A percentile compares a stretch with the other conserved stretches of the same genome.
Conservation (phyloP, 129 eudicot species). For the Escallonia rubra region DNA sequence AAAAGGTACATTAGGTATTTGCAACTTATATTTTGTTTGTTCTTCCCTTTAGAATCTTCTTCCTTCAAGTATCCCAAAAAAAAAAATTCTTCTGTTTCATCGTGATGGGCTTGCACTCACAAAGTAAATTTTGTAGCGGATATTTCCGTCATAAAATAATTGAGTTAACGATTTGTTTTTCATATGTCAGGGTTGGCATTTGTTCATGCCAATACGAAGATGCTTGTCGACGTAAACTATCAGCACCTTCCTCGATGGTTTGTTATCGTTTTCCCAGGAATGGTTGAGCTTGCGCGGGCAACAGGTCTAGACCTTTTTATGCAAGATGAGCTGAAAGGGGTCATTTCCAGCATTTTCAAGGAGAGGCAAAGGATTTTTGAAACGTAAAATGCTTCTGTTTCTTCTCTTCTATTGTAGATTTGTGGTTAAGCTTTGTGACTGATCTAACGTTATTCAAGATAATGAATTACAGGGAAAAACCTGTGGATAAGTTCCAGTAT, state of each 20-base stretch:
- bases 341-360: constrained; percentile 11
- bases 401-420: background rate
- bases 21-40: too few relatives aligned
- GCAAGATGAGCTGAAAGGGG: constrained; percentile 11
- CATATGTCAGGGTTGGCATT: constrained; percentile 35
- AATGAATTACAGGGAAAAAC: constrained; percentile 30
- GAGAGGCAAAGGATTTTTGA: constrained; percentile 28
- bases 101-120: too few relatives aligned
- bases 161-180: background rate
- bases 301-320: constrained; percentile 30
- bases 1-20: constrained; percentile 23
- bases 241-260: constrained; percentile 44
- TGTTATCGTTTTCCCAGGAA: constrained; percentile 41
- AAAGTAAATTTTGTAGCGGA: too few relatives aligned
- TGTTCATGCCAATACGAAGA: constrained; percentile 28
- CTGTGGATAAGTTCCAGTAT: constrained; percentile 21
- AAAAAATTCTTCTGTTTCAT: too few relatives aligned
- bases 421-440: background rate
- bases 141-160: too few relatives aligned
- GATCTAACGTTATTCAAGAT: background rate
- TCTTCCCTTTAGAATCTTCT: too few relatives aligned
- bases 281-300: constrained; percentile 34
- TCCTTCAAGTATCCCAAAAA: too few relatives aligned
- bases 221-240: constrained; percentile 19
- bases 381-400: constrained; percentile 16